Evolutionary conservation across 371 early-diverging fungal genomes (phyloP).

Genomic region (Rhizopus arrhizus): DNA sequence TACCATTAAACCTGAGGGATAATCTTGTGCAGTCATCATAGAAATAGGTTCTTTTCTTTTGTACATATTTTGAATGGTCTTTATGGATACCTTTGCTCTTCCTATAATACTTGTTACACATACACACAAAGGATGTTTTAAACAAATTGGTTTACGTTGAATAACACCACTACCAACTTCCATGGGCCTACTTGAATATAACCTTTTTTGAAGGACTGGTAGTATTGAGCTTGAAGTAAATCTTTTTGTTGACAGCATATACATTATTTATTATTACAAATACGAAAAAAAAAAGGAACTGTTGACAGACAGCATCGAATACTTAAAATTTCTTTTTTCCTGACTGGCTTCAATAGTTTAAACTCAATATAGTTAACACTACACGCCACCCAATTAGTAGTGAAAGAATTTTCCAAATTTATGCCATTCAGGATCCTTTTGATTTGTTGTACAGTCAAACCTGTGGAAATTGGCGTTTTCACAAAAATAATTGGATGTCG

Average conservation of each 20-base stretch:
- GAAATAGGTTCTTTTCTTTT: constrained; percentile 73
- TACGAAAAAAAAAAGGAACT: neutral
- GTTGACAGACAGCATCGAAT: neutral
- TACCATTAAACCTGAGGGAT: constrained; percentile 83
- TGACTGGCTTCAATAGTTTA: no score
- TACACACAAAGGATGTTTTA: constrained; percentile 3
- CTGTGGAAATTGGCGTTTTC: no score
- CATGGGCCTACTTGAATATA: constrained; percentile 30
- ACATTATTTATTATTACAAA: neutral
- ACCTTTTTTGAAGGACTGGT: neutral
- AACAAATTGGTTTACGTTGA: constrained; percentile 16
- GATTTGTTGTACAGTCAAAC: no score
- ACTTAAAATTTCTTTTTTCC: no score
- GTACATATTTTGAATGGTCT: constrained; percentile 77
- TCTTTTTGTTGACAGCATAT: no score
- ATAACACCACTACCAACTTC: constrained; percentile 13
- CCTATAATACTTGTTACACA: constrained; percentile 37
- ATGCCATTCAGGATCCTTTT: no score
- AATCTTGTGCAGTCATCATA: constrained; percentile 88
- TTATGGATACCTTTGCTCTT: constrained; percentile 79
- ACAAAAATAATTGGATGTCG: no score
- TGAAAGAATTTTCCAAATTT: no score
- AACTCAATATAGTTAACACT: no score
- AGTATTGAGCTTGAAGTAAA: neutral
- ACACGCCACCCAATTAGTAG: no score